Base-by-base conservation (phyloP, 495 filamentous ascomycete genomes). In the Neurospora terricola region DNA sequence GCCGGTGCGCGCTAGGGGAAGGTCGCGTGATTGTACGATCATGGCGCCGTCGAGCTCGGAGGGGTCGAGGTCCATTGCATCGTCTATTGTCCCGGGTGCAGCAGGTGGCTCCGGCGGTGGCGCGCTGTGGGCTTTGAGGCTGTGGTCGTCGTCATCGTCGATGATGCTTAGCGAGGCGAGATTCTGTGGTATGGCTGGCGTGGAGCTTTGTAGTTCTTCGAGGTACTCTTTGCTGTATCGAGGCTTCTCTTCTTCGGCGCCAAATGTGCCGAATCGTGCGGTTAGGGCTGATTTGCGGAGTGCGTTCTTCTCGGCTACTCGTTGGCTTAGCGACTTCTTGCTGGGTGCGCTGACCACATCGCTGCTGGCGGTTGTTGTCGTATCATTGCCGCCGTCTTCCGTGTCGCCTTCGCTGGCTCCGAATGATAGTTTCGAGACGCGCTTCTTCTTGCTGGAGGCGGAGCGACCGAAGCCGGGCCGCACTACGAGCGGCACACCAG, bases 211-310 rank as follows among this genome's bases (percentile, higher is more conserved):
- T 9, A 99, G 86, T 80, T 97, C 93, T 69, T 92, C 91, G 66
- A 99, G 84, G 75, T 95, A 92, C 73, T 96, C 94, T 73, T 91
- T 90, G 80, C 87, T 96, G 81, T 99, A 99, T 73, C 86, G 92
- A 4, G 94, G 95, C 66, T 90, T 84, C 62, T 84, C 81, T 62
- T 95, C 92, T 42, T 92, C 89, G 43, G 89, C 88, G 36, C 86
- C 84, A 11, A 83, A 72, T 6, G 54, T 43, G 45, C 74, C 83
- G 6, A 88, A 85, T 30, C 90, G 87, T 43, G 89, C 81, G 5
- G 89, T 87, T 2, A 91, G 84, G 82, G 76, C 73, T 14, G 80
- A 80, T 74, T 77, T 80, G 72, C 87, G 89, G 7, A 88, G 79
- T 2, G 92, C 87, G 81, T 89, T 94, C 72, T 89, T 90, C 77